Conservation (phyloP, 2,329 filamentous ascomycete species). For the Geoglossum cookeanum region DNA sequence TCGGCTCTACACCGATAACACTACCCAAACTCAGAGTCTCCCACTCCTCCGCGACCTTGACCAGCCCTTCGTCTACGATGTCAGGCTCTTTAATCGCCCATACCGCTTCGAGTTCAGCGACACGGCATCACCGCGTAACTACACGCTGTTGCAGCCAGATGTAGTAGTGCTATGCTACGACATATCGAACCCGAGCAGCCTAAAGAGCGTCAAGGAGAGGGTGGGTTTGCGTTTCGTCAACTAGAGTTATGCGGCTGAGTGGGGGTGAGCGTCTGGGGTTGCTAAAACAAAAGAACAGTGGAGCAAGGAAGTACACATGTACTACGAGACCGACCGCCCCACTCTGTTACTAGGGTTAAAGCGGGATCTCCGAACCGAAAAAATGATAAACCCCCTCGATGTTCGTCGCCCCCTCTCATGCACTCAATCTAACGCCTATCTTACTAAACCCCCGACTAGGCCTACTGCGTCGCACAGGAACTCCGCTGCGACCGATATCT, state of each 20-base stretch:
- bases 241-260: background rate
- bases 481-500: slow-evolving; percentile 42
- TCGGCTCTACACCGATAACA: background rate
- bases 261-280: background rate
- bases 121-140: slow-evolving; percentile 36
- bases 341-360: slow-evolving; percentile 41
- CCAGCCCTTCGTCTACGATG: slow-evolving; percentile 40
- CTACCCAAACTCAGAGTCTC: background rate
- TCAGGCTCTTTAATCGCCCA: slow-evolving; percentile 33
- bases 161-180: slow-evolving; percentile 40
- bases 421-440: background rate
- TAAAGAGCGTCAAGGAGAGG: slow-evolving; percentile 27
- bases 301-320: slow-evolving; percentile 3
- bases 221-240: background rate
- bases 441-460: slow-evolving; percentile 16
- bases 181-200: slow-evolving; percentile 31
- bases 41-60: slow-evolving; percentile 30
- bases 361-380: slow-evolving; percentile 26
- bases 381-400: background rate
- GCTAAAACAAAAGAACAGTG: background rate
- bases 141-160: slow-evolving; percentile 32
- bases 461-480: slow-evolving; percentile 37
- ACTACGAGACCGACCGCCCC: slow-evolving; percentile 21
- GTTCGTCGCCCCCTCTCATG: slow-evolving; percentile 12
- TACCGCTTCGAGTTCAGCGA: slow-evolving; percentile 38